Evolutionary conservation across 257 asterid genomes (phyloP).

Genomic region (Rhazya stricta): DNA sequence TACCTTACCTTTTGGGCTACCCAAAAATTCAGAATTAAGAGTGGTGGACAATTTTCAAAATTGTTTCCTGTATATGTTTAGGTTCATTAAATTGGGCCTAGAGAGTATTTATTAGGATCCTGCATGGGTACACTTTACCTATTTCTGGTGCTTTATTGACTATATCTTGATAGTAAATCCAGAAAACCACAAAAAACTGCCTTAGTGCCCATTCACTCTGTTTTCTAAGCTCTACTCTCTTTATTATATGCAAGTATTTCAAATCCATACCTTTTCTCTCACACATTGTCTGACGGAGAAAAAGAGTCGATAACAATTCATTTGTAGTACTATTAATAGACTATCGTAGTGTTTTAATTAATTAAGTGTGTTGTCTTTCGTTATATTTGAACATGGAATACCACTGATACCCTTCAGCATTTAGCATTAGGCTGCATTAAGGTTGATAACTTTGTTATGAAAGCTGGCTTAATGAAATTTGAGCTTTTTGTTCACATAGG

Average conservation of each 20-base stretch:
- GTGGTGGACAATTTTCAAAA: neutral
- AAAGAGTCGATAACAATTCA: neutral
- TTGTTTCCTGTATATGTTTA: neutral
- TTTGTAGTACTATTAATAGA: neutral
- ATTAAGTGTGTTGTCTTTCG: neutral
- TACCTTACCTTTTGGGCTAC: neutral
- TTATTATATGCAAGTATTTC: neutral
- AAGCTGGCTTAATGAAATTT: neutral
- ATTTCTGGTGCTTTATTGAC: neutral
- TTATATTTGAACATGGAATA: neutral
- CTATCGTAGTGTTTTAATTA: neutral
- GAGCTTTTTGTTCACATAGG: neutral
- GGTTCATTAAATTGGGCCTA: neutral
- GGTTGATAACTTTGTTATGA: neutral
- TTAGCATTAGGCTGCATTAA: neutral
- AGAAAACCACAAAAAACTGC: neutral
- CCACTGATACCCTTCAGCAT: neutral
- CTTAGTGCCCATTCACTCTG: neutral
- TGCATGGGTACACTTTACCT: neutral
- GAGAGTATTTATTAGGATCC: neutral
- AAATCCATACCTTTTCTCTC: neutral
- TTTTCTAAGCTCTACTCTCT: neutral
- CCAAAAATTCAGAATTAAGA: neutral
- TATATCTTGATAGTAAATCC: neutral
- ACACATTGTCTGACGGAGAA: neutral